Evolutionary conservation across 805 yeast species (phyloP).

Genomic region (Saccharomyces paradoxus): DNA sequence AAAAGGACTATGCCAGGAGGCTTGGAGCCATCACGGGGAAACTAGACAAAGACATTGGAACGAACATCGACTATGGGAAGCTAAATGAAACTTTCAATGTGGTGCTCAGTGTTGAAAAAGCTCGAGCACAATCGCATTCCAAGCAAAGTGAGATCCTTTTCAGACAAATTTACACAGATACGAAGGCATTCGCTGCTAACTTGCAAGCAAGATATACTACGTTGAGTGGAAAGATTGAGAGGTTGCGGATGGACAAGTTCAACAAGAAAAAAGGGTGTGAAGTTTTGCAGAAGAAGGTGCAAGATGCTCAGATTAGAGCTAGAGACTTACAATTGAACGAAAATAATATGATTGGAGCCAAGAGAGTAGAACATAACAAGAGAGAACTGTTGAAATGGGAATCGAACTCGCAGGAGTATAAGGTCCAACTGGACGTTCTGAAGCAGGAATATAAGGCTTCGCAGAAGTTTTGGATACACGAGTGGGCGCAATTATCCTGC

Average conservation of each 20-base stretch:
- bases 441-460: constrained; percentile 29
- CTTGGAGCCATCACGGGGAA: constrained; percentile 27
- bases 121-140: constrained; percentile 25
- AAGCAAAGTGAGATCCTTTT: constrained; percentile 25
- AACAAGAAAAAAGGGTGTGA: constrained; percentile 25
- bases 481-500: constrained; percentile 24
- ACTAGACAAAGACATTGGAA: constrained; percentile 15
- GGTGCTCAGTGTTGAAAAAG: constrained; percentile 17
- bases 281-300: constrained; percentile 20
- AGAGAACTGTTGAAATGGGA: constrained; percentile 28
- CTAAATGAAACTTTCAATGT: constrained; percentile 13
- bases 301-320: constrained; percentile 18
- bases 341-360: constrained; percentile 25
- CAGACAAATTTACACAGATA: constrained; percentile 19
- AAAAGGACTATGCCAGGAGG: constrained; percentile 28
- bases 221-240: constrained; percentile 25
- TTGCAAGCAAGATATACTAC: constrained; percentile 24
- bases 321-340: constrained; percentile 27
- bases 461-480: constrained; percentile 26
- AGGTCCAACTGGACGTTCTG: constrained; percentile 21
- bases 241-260: constrained; percentile 22
- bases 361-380: constrained; percentile 21
- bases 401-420: constrained; percentile 18
- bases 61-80: constrained; percentile 25
- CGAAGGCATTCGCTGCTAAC: constrained; percentile 20